Evolutionary conservation across 768 basidiomycete genomes (phyloP).

Genomic region (Coprinopsis cinerea): DNA sequence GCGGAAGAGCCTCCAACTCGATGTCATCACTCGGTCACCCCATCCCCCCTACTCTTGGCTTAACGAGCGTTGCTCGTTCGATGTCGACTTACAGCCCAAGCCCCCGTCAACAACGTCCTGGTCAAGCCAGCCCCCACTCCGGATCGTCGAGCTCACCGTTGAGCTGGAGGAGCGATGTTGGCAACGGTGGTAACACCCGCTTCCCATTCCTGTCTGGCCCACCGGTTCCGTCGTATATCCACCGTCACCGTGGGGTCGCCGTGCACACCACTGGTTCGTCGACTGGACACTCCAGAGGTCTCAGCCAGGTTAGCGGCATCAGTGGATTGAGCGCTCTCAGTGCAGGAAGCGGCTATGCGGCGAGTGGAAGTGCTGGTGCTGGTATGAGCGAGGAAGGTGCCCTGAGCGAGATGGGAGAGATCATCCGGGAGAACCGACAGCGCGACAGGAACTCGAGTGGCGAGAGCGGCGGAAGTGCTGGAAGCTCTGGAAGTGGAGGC

Average conservation of each 20-base stretch:
- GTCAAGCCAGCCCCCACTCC: background rate
- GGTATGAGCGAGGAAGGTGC: slow-evolving; percentile 5
- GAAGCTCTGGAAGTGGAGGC: slow-evolving; percentile 14
- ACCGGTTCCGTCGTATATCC: background rate
- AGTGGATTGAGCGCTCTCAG: slow-evolving; percentile 4
- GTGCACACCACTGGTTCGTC: slow-evolving; percentile 1
- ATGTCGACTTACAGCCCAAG: background rate
- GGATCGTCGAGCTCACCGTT: background rate
- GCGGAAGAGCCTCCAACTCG: slow-evolving; percentile 66
- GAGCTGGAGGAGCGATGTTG: background rate
- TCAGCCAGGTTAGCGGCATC: slow-evolving; percentile 5
- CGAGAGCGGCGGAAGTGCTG: slow-evolving; percentile 14
- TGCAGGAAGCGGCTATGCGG: slow-evolving; percentile 10
- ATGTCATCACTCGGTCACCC: slow-evolving; percentile 85
- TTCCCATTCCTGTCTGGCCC: slow-evolving; percentile 11
- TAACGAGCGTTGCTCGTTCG: background rate
- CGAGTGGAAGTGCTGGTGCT: slow-evolving; percentile 9
- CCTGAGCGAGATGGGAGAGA: background rate
- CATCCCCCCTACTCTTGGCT: slow-evolving; percentile 36
- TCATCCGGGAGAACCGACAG: background rate
- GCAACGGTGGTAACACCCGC: slow-evolving; percentile 2
- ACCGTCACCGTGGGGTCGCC: background rate
- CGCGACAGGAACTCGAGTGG: slow-evolving; percentile 18
- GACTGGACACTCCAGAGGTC: background rate
- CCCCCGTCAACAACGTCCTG: background rate